Conservation (phyloP, 495 filamentous ascomycete genomes). For the Halenospora varia region DNA sequence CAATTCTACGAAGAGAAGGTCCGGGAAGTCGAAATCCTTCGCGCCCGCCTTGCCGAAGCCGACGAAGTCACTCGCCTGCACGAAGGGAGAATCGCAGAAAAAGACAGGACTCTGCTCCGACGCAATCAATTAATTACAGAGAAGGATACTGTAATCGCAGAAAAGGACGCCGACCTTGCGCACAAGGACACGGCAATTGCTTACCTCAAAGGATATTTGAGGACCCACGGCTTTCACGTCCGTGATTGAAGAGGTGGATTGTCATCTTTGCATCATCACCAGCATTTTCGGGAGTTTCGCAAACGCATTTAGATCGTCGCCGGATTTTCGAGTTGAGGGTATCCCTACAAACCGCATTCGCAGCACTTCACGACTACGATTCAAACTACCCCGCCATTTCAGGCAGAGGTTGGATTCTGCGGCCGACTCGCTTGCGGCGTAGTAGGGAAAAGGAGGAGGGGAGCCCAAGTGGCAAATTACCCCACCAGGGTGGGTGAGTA, state of each 20-base stretch:
- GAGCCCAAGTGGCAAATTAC: not conserved
- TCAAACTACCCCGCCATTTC: not conserved
- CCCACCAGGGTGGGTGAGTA: not conserved
- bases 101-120: slow-evolving; percentile 36
- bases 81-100: slow-evolving; percentile 50
- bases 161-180: not conserved
- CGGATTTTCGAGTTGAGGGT: not conserved
- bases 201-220: slow-evolving; percentile 13
- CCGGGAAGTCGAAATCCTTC: slow-evolving; percentile 53
- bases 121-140: not conserved
- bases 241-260: slow-evolving; percentile 12
- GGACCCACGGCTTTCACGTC: slow-evolving; percentile 13
- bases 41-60: slow-evolving; percentile 43
- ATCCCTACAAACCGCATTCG: not conserved
- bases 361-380: not conserved
- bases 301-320: not conserved
- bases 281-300: not conserved
- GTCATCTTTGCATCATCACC: not conserved
- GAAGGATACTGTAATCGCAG: not conserved
- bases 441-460: not conserved
- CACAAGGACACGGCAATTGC: slow-evolving; percentile 17
- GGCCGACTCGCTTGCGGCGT: no score
- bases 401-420: no score
- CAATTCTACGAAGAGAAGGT: slow-evolving; percentile 48
- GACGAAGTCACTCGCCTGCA: slow-evolving; percentile 54